These are phyloP conservation scores for Papiliotrema terrestris DNA, from an alignment of 1,284 basidiomycete genomes.

Conservation along the genomic window DNA sequence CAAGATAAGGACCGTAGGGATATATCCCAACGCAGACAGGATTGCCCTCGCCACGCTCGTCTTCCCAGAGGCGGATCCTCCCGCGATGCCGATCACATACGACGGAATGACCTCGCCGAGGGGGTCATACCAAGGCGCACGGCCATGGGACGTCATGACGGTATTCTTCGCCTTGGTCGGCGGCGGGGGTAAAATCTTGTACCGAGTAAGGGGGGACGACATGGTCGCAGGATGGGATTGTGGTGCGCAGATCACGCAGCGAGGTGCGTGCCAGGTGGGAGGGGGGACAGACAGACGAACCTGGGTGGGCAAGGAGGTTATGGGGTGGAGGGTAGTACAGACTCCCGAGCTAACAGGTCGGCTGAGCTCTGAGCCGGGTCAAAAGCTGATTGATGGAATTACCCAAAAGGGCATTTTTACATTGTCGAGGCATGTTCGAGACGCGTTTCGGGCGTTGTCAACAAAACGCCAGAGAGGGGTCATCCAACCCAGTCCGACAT, in stretches of 20 bases:
- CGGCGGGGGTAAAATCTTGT: background rate
- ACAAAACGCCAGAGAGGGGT: background rate
- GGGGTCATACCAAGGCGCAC: conserved; percentile 59
- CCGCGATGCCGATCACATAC: conserved; percentile 91
- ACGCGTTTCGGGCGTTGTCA: background rate
- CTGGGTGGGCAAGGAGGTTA: too few species aligned
- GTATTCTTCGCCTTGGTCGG: conserved; percentile 61
- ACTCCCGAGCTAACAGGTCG: too few species aligned
- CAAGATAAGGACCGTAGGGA: conserved; percentile 83
- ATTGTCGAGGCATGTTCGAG: background rate
- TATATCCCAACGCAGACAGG: conserved; percentile 70
- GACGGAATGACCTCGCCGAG: conserved; percentile 65
- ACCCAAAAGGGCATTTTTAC: too few species aligned
- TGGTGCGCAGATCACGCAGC: too few species aligned
- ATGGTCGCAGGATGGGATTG: too few species aligned
- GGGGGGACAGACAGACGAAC: too few species aligned
- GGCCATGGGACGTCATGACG: conserved; percentile 72
- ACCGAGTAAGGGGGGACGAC: background rate
- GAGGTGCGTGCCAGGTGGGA: too few species aligned
- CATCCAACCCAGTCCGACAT: too few species aligned
- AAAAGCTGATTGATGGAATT: too few species aligned
- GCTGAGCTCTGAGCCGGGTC: too few species aligned
- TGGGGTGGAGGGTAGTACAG: too few species aligned
- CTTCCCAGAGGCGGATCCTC: conserved; percentile 93
- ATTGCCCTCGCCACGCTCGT: conserved; percentile 89